Evolutionary conservation across 164 flowering plant species (phyloP).

Genomic region (Chimonanthus praecox): DNA sequence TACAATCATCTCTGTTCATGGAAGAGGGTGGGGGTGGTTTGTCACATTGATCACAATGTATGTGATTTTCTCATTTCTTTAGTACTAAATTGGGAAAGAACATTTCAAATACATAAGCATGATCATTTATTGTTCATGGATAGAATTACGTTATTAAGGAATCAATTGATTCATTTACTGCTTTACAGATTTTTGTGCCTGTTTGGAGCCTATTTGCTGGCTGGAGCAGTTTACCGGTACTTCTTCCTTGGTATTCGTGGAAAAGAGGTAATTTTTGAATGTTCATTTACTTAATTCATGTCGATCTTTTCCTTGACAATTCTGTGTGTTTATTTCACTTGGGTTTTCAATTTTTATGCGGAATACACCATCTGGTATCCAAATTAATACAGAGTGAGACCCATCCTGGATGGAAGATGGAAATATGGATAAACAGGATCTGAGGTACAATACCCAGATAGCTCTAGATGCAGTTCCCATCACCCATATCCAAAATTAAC

Average conservation of each 20-base stretch:
- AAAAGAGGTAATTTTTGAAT: conserved; percentile 51
- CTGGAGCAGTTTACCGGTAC: conserved; percentile 64
- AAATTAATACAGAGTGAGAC: too few species aligned
- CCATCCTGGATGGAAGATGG: too few species aligned
- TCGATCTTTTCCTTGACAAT: not conserved
- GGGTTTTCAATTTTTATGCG: not conserved
- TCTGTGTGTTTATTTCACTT: not conserved
- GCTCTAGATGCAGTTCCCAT: too few species aligned
- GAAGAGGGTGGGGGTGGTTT: conserved; percentile 80
- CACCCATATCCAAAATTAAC: too few species aligned
- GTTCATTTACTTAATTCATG: not conserved
- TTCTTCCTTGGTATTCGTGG: conserved; percentile 72
- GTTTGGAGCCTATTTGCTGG: conserved; percentile 66
- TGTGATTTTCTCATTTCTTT: conserved; percentile 15
- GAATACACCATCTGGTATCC: too few species aligned
- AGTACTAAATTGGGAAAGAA: not conserved
- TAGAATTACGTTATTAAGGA: not conserved
- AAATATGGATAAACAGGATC: too few species aligned
- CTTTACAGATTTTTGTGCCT: conserved; percentile 59
- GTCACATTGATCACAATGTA: conserved; percentile 56
- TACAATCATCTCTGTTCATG: conserved; percentile 37
- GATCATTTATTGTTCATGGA: not conserved
- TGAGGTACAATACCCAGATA: too few species aligned
- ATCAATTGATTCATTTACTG: conserved; percentile 6
- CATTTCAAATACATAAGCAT: conserved; percentile 3